phyloP scores from a whole-genome alignment of 495 filamentous ascomycete genomes.

The Lophiotrema nucula region DNA sequence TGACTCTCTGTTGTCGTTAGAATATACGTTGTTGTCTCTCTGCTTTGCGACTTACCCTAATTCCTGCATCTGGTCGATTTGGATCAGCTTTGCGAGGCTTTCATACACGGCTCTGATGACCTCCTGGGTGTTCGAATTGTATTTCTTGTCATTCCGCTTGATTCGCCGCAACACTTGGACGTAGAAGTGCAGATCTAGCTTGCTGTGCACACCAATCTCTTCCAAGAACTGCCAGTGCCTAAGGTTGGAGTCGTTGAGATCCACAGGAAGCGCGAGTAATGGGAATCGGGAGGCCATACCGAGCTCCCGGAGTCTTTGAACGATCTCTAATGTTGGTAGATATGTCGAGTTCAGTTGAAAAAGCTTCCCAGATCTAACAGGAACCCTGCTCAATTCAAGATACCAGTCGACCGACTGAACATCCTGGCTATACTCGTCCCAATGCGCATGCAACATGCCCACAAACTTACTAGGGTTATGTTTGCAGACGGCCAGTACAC shows the following conservation, averaged over 20 bases:
- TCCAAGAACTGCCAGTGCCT: slow-evolving; percentile 6
- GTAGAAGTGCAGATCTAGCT: slow-evolving; percentile 2
- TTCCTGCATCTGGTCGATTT: too few relatives aligned
- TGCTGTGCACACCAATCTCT: background rate
- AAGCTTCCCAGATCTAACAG: too few relatives aligned
- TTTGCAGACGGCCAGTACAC: background rate
- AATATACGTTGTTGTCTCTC: too few relatives aligned
- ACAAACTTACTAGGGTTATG: slow-evolving; percentile 4
- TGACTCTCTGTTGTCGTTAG: too few relatives aligned
- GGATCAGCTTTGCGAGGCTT: background rate
- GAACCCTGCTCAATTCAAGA: too few relatives aligned
- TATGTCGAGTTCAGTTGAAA: background rate
- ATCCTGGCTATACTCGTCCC: background rate
- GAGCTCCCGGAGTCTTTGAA: background rate
- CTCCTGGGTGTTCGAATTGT: too few relatives aligned
- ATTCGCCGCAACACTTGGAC: too few relatives aligned
- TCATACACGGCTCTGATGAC: too few relatives aligned
- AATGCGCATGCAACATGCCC: slow-evolving; percentile 4
- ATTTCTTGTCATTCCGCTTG: too few relatives aligned
- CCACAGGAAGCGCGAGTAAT: background rate
- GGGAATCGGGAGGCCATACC: background rate
- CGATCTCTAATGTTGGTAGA: background rate
- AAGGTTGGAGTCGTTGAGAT: background rate
- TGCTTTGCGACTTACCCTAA: too few relatives aligned
- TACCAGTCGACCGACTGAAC: too few relatives aligned